Percentiles rank a stretch among this genome's conserved stretches.
phyloP scores from a whole-genome alignment of 768 basidiomycete species.

The Agrocybe chaxingu region DNA sequence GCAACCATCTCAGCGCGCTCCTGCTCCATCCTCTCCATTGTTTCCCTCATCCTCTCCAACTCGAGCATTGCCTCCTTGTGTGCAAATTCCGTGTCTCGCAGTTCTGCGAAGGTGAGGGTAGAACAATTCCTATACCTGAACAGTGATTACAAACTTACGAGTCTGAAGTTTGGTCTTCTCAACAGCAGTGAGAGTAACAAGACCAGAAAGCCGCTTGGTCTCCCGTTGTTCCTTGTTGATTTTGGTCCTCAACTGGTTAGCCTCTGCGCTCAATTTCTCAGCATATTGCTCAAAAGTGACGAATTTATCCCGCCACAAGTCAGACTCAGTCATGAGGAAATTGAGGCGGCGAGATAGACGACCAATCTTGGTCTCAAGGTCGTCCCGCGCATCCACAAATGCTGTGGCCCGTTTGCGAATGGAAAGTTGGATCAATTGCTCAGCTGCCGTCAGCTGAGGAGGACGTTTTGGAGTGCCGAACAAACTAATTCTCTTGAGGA shows the following conservation, averaged over 20 bases:
- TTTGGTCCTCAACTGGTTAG: conserved; percentile 78
- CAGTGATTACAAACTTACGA: conserved; percentile 49
- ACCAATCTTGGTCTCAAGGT: conserved; percentile 91
- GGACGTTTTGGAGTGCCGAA: conserved; percentile 69
- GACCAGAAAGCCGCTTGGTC: conserved; percentile 78
- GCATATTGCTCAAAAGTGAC: conserved; percentile 94
- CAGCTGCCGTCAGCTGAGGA: conserved; percentile 73
- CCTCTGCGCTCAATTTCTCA: conserved; percentile 84
- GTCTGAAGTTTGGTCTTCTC: conserved; percentile 78
- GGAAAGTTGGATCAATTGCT: conserved; percentile 82
- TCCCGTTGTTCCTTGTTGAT: conserved; percentile 91
- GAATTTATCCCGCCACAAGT: conserved; percentile 91
- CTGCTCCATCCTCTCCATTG: conserved; percentile 85
- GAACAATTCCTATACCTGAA: background rate
- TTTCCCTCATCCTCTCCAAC: conserved; percentile 76
- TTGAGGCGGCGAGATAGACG: conserved; percentile 81
- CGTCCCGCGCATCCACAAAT: conserved; percentile 91
- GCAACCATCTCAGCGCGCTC: conserved; percentile 88
- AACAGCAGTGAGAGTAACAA: conserved; percentile 71
- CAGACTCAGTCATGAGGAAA: conserved; percentile 89
- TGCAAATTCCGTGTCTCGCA: conserved; percentile 77
- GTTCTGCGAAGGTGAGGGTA: conserved; percentile 43
- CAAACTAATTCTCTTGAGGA: conserved; percentile 80
- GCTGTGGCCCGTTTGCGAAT: conserved; percentile 93
- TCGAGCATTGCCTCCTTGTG: conserved; percentile 81